Percentiles rank a stretch among this genome's conserved stretches.
Evolutionary conservation across 192 early-diverging fungal genomes (phyloP).

Genomic region (Umbelopsis isabellina): DNA sequence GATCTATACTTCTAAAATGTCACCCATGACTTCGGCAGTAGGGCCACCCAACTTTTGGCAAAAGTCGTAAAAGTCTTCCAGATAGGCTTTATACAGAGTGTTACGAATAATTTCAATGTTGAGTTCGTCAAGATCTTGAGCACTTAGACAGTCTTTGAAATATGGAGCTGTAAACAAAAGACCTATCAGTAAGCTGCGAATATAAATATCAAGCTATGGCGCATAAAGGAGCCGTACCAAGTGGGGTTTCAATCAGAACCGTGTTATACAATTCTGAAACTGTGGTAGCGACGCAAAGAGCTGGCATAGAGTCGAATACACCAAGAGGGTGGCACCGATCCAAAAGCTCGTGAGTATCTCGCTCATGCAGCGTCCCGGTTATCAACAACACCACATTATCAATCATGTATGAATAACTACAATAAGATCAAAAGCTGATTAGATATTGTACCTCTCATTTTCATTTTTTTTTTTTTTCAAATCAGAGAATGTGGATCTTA

Average conservation of each 20-base stretch:
- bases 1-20: slow-evolving; percentile 77
- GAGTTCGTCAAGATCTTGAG: slow-evolving; percentile 97
- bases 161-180: slow-evolving; percentile 76
- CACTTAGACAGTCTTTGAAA: slow-evolving; percentile 95
- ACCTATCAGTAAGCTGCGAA: background rate
- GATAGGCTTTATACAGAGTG: slow-evolving; percentile 97
- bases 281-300: slow-evolving; percentile 96
- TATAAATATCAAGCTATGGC: background rate
- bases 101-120: slow-evolving; percentile 99
- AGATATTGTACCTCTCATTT: background rate
- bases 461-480: background rate
- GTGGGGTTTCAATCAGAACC: slow-evolving; percentile 94
- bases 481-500: slow-evolving; percentile 42
- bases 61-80: slow-evolving; percentile 97
- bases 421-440: slow-evolving; percentile 25
- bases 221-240: slow-evolving; percentile 55
- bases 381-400: slow-evolving; percentile 99
- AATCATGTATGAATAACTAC: slow-evolving; percentile 97
- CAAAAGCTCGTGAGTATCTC: slow-evolving; percentile 96
- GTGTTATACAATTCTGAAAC: slow-evolving; percentile 95
- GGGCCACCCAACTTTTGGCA: slow-evolving; percentile 80
- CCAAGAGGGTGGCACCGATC: slow-evolving; percentile 98
- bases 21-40: slow-evolving; percentile 92
- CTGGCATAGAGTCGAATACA: slow-evolving; percentile 97
- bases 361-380: slow-evolving; percentile 96